phyloP scores from a whole-genome alignment of 345 rosid species.

The Camelina laxa region DNA sequence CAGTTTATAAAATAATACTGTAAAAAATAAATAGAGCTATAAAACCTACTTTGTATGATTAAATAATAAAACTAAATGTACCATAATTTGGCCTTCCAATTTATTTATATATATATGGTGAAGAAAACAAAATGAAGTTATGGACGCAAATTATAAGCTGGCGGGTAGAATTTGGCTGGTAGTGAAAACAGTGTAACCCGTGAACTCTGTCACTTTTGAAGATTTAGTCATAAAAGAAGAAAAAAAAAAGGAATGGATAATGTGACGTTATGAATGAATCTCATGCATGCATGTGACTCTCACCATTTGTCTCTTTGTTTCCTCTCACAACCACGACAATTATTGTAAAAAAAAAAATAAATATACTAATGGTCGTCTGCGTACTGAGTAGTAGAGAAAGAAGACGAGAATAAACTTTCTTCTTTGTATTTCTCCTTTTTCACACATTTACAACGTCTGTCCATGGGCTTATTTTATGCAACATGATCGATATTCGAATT shows the following conservation, averaged over 20 bases:
- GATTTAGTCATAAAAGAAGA: background rate
- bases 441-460: background rate
- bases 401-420: constrained; percentile 15
- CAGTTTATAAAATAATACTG: background rate
- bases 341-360: background rate
- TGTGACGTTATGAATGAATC: constrained; percentile 29
- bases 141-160: constrained; percentile 20
- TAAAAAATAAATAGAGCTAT: background rate
- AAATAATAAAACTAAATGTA: background rate
- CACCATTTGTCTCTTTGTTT: constrained; percentile 19
- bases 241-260: constrained; percentile 19
- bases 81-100: background rate
- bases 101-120: background rate
- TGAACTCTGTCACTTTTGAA: constrained; percentile 29
- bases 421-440: background rate
- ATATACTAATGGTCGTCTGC: background rate
- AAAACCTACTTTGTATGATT: background rate
- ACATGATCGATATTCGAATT: background rate
- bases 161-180: constrained; percentile 39
- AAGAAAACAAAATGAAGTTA: constrained; percentile 23
- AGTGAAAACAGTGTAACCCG: constrained; percentile 42
- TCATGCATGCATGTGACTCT: constrained; percentile 44
- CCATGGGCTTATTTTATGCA: background rate
- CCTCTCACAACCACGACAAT: background rate
- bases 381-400: constrained; percentile 6